Evolutionary conservation across 1,284 basidiomycete species (phyloP).

Genomic region (Heliocybe sulcata): DNA sequence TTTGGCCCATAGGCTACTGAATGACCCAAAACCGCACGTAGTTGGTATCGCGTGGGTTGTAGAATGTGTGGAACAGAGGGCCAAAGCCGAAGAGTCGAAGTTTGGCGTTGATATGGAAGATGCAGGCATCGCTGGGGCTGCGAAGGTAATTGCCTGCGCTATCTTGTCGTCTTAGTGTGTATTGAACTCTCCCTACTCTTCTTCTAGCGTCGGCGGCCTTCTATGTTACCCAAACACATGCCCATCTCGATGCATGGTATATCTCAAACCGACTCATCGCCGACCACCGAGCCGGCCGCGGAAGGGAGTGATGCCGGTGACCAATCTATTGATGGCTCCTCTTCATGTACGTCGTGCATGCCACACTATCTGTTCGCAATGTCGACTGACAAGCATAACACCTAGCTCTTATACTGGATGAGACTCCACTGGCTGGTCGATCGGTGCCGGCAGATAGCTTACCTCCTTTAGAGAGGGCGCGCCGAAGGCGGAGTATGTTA

Average conservation of each 20-base stretch:
- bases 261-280: conserved; percentile 6
- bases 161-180: conserved; percentile 3
- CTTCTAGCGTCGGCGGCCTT: conserved; percentile 38
- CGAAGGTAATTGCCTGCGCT: conserved; percentile 43
- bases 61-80: conserved; percentile 69
- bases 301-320: conserved; percentile 28
- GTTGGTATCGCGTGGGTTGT: conserved; percentile 94
- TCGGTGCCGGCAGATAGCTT: neutral
- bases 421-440: neutral
- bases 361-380: neutral
- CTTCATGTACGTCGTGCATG: conserved; percentile 32
- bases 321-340: conserved; percentile 32
- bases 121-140: conserved; percentile 56
- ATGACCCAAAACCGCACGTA: conserved; percentile 67
- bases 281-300: conserved; percentile 8
- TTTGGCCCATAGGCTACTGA: conserved; percentile 50
- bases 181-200: conserved; percentile 3
- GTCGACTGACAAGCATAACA: neutral
- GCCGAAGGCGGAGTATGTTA: neutral
- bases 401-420: neutral
- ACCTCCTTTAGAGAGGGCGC: conserved; percentile 1
- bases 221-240: conserved; percentile 64
- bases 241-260: conserved; percentile 14
- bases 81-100: conserved; percentile 56
- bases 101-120: conserved; percentile 66